Evolutionary conservation across 2,329 filamentous ascomycete genomes (phyloP), one percentile per base, ranked within the genome.

Genomic region (Ophiocordyceps unilateralis): DNA sequence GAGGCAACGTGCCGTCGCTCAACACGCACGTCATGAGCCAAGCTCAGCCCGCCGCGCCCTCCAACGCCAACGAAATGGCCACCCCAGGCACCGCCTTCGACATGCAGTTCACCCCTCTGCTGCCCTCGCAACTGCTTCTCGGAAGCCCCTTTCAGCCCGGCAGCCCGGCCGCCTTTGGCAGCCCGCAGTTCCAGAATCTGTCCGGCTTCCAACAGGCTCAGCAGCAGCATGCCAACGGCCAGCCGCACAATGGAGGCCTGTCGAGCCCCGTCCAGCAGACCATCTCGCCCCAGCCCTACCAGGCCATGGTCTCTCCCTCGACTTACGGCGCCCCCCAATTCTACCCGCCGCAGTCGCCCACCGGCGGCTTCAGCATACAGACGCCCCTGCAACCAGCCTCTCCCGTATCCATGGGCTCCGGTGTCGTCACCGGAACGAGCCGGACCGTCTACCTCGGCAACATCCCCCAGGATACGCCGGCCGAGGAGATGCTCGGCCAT

Each of bases 81-180:
- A 89, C 83, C 21, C 88, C 91, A 15, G 87, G 83, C 38, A 89
- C 86, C 42, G 86, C 76, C 38, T 93, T 87, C 58, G 91, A 96
- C 58, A 95, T 96, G 89, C 91, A 96, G 65, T 96, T 95, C 64
- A 95, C 91, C 11, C 89, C 91, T 50, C 74, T 98, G 50, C 76
- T 98, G 32, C 91, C 91, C 30, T 96, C 89, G 28, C 86, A 95
- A 64, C 71, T 98, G 53, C 77, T 98, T 22, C 81, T 96, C 41
- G 91, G 91, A 40, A 95, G 87, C 62, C 91, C 91, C 17, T 96
- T 96, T 65, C 91, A 96, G 65, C 87, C 91, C 14, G 91, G 88
- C 37, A 94, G 85, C 5, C 89, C 89, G 4, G 84, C 82, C 28
- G 81, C 84, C 32, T 96, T 95, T 63, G 78, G 81, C 47, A 94